Evolutionary conservation across 352 stramenopile genomes (phyloP), one percentile per base, ranked within the genome.

Genomic region (Globisporangium apiculatum): DNA sequence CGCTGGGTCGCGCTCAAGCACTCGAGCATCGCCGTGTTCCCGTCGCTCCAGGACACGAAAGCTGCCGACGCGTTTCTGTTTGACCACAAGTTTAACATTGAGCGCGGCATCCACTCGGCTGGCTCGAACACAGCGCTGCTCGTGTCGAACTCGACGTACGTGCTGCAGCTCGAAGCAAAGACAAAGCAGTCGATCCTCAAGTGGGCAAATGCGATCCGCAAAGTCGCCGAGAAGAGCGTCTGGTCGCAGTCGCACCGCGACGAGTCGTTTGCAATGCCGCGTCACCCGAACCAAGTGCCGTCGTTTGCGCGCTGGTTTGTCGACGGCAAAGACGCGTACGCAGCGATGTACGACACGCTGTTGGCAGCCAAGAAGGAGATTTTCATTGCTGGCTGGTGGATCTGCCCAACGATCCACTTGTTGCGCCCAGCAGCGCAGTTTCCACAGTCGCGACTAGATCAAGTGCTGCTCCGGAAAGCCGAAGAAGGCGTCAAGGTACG

Each of bases 301-400:
- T 87, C 82, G 12, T 87, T 79, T 12, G 84, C 83, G 2, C 76
- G 82, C 49, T 94, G 84, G 84, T 91, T 87, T 63, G 82, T 93
- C 7, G 85, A 95, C 61, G 85, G 85, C n/a, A 73, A 77, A 17
- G 73, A 77, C 49, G 72, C 85, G 2, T 95, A 88, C 51, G 73
- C 75, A 48, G 73, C 86, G 40, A 92, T 97, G 9, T 87, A 83
- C 55, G 67, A 87, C 31, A 76, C 59, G 5, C 71, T 97, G 4
- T 52, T 64, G 12, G 62, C 61, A 1, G 88, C 89, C 5, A 81
- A 61, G 48, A 91, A 87, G 58, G 76, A 96, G 65, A 95, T 97
- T 55, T 97, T 95, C 56, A 94, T 97, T 51, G 83, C 86, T 9
- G 89, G 83, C 4, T 97, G 89, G 89, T 96, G 89, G 83, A 83